These are phyloP conservation scores for Cryptosporidium baileyi DNA, from an alignment of 169 alveolate species.

Conservation along the genomic window DNA sequence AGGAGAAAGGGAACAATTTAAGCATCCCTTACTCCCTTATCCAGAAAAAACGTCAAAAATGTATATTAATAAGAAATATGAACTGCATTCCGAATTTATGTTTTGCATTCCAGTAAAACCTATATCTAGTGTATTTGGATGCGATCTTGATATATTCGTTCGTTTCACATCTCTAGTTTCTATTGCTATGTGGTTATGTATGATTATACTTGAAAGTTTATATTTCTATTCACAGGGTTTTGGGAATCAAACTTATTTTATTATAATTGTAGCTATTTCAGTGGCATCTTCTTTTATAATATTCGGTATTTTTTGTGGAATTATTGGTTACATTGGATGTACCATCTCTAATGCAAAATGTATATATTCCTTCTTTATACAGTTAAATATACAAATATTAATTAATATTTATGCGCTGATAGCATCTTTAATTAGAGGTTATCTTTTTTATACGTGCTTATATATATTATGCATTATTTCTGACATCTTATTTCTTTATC, in stretches of 20 bases:
- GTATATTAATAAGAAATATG: background rate
- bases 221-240: constrained; percentile 14
- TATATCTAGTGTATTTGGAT: constrained; percentile 27
- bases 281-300: background rate
- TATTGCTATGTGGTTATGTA: constrained; percentile 18
- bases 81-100: constrained; percentile 32
- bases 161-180: background rate
- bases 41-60: constrained; percentile 12
- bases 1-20: constrained; percentile 39
- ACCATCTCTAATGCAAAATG: constrained; percentile 41
- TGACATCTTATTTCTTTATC: constrained; percentile 1
- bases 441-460: constrained; percentile 1
- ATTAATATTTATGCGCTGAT: constrained; percentile 10
- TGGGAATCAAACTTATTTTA: background rate
- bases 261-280: background rate
- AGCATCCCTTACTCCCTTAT: constrained; percentile 43
- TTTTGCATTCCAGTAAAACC: constrained; percentile 60
- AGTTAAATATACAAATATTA: constrained; percentile 12
- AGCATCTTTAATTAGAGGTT: constrained; percentile 53
- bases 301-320: constrained; percentile 55
- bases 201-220: constrained; percentile 5
- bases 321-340: constrained; percentile 62
- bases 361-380: constrained; percentile 21
- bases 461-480: background rate
- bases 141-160: constrained; percentile 53